Percentiles rank a stretch among this genome's conserved stretches.
Conservation (phyloP, 2,329 filamentous ascomycete species). For the Colletotrichum abscissum region DNA sequence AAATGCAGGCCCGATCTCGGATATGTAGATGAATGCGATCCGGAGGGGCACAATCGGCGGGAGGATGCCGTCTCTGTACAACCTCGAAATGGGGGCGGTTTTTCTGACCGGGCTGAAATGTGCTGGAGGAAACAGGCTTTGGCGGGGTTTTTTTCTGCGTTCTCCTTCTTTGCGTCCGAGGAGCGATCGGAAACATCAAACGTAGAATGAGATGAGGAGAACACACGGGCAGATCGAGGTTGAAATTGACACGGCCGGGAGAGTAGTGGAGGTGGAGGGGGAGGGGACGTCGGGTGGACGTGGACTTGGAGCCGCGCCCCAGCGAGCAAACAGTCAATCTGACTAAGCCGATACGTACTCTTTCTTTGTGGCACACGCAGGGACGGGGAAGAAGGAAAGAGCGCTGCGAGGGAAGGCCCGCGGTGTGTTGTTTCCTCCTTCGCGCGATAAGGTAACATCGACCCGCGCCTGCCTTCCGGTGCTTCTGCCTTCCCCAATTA, state of each 20-base stretch:
- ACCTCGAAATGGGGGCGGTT: neutral
- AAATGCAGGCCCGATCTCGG: neutral
- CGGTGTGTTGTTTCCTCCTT: neutral
- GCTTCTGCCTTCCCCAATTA: neutral
- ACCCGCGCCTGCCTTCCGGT: neutral
- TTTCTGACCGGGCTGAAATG: neutral
- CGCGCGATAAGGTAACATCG: neutral
- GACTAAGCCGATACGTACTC: neutral
- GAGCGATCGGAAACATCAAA: neutral
- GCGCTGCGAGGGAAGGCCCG: neutral
- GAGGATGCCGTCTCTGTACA: neutral
- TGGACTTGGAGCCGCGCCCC: neutral
- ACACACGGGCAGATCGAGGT: constrained; percentile 19
- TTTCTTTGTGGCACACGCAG: neutral
- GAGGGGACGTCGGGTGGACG: neutral
- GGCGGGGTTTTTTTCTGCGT: neutral
- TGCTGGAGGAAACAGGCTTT: neutral
- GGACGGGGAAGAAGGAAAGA: neutral
- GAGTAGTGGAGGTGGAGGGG: neutral
- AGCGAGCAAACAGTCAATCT: neutral
- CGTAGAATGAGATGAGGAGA: constrained; percentile 10
- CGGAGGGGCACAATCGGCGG: neutral
- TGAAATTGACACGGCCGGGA: constrained; percentile 27
- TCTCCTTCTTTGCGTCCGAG: neutral
- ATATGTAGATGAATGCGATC: neutral